A percentile compares a stretch with the other conserved stretches of the same genome.
Conservation (phyloP, 495 filamentous ascomycete genomes). For the Penicillium flavigenum region DNA sequence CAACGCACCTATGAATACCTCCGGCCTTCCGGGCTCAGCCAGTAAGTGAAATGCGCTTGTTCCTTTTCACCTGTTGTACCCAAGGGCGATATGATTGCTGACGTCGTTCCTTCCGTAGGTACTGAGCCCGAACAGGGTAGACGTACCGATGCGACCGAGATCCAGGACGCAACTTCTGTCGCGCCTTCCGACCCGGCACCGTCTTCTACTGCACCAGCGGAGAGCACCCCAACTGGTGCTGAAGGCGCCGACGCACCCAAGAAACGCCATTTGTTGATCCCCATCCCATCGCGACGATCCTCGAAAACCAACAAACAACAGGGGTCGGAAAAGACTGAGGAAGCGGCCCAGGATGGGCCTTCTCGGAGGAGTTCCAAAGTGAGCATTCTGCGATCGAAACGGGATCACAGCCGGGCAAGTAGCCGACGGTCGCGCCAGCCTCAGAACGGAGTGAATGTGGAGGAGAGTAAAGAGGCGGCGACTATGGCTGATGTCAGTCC, state of each 20-base stretch:
- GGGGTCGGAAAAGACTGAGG: constrained; percentile 62
- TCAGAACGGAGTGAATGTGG: constrained; percentile 42
- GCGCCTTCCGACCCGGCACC: constrained; percentile 27
- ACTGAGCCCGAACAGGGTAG: constrained; percentile 32
- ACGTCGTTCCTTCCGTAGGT: constrained; percentile 25
- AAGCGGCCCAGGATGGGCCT: constrained; percentile 61
- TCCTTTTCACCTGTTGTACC: background rate
- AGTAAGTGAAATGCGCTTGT: constrained; percentile 19
- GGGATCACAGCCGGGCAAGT: constrained; percentile 67
- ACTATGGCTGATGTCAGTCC: constrained; percentile 31
- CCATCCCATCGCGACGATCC: constrained; percentile 67
- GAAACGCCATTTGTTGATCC: constrained; percentile 58
- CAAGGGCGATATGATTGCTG: constrained; percentile 9
- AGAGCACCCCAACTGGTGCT: constrained; percentile 8
- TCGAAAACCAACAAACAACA: constrained; percentile 62
- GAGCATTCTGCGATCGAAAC: constrained; percentile 65
- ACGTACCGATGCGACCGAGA: constrained; percentile 29
- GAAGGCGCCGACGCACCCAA: constrained; percentile 39
- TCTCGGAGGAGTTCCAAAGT: constrained; percentile 63
- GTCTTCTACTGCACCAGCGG: constrained; percentile 22
- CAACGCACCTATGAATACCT: constrained; percentile 42
- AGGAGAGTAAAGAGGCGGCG: constrained; percentile 33
- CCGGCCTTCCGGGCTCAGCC: constrained; percentile 26
- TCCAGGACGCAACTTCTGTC: constrained; percentile 26
- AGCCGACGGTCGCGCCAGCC: constrained; percentile 56